Conservation (phyloP, 768 basidiomycete genomes). For the Psilocybe subaeruginosa region DNA sequence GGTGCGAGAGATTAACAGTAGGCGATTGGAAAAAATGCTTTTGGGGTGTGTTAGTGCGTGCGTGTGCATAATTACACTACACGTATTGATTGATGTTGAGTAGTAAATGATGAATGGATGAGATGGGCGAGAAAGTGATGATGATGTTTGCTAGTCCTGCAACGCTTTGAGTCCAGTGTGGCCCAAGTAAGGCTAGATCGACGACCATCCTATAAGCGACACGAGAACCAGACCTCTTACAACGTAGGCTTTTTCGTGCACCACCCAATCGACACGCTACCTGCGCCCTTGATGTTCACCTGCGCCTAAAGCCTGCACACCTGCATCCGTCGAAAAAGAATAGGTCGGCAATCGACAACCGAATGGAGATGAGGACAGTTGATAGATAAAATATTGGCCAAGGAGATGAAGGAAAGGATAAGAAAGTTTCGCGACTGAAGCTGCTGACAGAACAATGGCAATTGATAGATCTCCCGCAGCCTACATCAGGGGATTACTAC, state of each 20-base stretch:
- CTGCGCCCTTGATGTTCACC: slow-evolving; percentile 41
- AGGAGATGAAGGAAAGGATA: neutral
- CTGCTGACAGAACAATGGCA: too few relatives aligned
- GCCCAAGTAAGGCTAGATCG: neutral
- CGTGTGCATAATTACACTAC: neutral
- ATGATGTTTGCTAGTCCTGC: too few relatives aligned
- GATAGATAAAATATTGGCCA: neutral
- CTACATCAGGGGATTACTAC: too few relatives aligned
- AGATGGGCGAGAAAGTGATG: too few relatives aligned
- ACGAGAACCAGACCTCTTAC: neutral
- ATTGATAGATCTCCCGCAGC: too few relatives aligned
- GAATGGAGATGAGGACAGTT: neutral
- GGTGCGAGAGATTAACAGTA: neutral
- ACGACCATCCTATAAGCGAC: neutral
- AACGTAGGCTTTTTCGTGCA: slow-evolving; percentile 23
- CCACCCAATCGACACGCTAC: slow-evolving; percentile 41
- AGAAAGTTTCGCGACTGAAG: too few relatives aligned
- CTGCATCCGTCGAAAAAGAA: slow-evolving; percentile 18
- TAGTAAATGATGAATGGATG: too few relatives aligned
- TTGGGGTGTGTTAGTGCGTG: neutral
- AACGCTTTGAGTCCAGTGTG: too few relatives aligned
- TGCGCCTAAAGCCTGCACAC: slow-evolving; percentile 42
- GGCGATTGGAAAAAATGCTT: neutral
- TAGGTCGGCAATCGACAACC: slow-evolving; percentile 4
- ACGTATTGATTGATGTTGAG: neutral